A percentile compares a stretch with the other conserved stretches of the same genome.
phyloP scores from a whole-genome alignment of 495 filamentous ascomycete genomes.

The Neurospora tetrasperma region DNA sequence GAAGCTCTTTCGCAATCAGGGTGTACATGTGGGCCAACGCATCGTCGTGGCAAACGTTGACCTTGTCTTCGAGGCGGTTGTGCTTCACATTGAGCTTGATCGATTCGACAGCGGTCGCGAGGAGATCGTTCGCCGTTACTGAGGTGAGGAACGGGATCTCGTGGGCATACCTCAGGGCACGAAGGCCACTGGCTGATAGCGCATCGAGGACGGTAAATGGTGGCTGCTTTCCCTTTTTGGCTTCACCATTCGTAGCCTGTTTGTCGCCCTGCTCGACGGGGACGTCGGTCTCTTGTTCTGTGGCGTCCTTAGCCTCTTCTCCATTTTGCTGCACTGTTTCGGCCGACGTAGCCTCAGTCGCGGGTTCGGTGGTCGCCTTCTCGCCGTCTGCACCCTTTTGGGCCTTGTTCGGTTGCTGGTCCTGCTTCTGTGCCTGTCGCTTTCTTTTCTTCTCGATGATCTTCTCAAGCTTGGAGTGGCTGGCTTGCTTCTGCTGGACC shows the following conservation, averaged over 20 bases:
- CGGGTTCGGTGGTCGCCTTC: not conserved
- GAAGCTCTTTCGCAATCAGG: constrained; percentile 34
- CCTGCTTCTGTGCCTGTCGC: constrained; percentile 22
- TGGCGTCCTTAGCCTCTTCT: constrained; percentile 12
- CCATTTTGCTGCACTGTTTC: constrained; percentile 2
- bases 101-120: constrained; percentile 60
- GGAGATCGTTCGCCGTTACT: constrained; percentile 84
- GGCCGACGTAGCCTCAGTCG: constrained; percentile 3
- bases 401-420: constrained; percentile 18
- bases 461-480: constrained; percentile 28
- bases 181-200: constrained; percentile 85
- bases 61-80: constrained; percentile 60
- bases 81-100: constrained; percentile 77
- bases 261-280: constrained; percentile 2
- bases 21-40: constrained; percentile 86
- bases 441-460: constrained; percentile 38
- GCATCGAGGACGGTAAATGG: constrained; percentile 83
- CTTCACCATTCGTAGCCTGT: constrained; percentile 12
- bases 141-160: constrained; percentile 76
- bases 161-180: constrained; percentile 82
- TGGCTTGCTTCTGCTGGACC: constrained; percentile 37
- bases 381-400: constrained; percentile 10
- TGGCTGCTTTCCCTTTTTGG: constrained; percentile 10
- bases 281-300: constrained; percentile 11
- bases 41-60: constrained; percentile 64